Conservation (phyloP, 176 grass and related monocot species). For the Themeda triandra region DNA sequence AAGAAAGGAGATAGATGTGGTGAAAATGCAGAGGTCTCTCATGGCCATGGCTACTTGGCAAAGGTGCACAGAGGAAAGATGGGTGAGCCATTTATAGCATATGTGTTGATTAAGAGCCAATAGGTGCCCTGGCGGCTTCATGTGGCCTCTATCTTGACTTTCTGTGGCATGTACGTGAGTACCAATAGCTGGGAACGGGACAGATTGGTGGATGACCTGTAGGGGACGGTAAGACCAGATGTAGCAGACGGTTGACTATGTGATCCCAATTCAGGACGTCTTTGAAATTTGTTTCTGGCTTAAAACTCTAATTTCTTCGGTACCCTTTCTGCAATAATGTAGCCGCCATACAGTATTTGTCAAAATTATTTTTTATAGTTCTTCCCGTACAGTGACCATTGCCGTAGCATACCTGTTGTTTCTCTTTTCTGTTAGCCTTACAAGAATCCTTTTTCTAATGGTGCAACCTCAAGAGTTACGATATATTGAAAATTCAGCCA, state of each 20-base stretch:
- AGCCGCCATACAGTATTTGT: neutral
- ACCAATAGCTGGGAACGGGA: neutral
- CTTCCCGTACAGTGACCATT: neutral
- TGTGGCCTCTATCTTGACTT: neutral
- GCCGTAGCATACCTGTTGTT: neutral
- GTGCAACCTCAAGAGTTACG: neutral
- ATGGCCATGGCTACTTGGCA: conserved; percentile 18
- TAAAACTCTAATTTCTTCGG: neutral
- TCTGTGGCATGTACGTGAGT: conserved; percentile 9
- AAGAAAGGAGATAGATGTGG: conserved; percentile 1
- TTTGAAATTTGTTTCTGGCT: neutral
- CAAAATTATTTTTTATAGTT: neutral
- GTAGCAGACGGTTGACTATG: neutral
- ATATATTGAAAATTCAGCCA: neutral
- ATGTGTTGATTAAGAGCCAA: neutral
- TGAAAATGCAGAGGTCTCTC: neutral
- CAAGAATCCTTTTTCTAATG: neutral
- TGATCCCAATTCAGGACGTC: neutral
- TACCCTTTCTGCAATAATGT: neutral
- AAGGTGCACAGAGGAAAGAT: neutral
- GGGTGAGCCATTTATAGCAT: neutral
- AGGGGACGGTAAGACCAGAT: neutral
- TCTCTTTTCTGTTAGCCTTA: neutral
- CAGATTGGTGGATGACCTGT: neutral
- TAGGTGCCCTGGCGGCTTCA: neutral